Evolutionary conservation across 164 flowering plant species (phyloP).

Genomic region (Vitis vinifera): ASM3070453v1 NC_081814.1:3127501-3128000

Average conservation of each 20-base stretch:
- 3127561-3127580: too few species aligned
- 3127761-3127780: conserved; percentile 4
- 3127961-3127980: conserved; percentile 10
- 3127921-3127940: conserved; percentile 18
- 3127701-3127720: background rate
- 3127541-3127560: too few species aligned
- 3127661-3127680: background rate
- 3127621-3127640: too few species aligned
- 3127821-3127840: conserved; percentile 20
- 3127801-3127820: conserved; percentile 22
- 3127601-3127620: too few species aligned
- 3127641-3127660: too few species aligned
- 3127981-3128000: conserved; percentile 26
- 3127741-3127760: too few species aligned
- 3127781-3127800: conserved; percentile 14
- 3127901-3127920: conserved; percentile 28
- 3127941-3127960: background rate
- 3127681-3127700: background rate
- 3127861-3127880: conserved; percentile 17
- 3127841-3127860: conserved; percentile 29
- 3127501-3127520: too few species aligned
- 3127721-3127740: too few species aligned
- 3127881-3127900: conserved; percentile 24
- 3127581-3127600: too few species aligned
- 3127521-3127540: too few species aligned